Evolutionary conservation across 805 yeast genomes (phyloP), one percentile per base, ranked within the genome.

Genomic region (Wickerhamiella slavikovae): DNA sequence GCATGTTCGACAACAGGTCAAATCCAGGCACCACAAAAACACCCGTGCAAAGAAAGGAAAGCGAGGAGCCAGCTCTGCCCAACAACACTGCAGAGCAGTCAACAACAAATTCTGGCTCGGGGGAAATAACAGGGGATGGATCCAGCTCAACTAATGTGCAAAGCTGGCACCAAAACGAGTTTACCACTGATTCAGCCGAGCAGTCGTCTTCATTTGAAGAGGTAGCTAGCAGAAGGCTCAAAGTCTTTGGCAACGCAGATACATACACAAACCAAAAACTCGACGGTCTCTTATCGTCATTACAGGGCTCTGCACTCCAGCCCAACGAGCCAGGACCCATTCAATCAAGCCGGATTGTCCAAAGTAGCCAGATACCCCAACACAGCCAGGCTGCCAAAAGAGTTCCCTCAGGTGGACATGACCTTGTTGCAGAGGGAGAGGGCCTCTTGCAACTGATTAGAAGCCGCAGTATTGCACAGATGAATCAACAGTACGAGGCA

Each of bases 211-310:
- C 21, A 18, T 7, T 6, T 18, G 21, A 6, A 18, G 21, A 18
- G 21, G 9, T 7, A 18, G 6, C 21, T 18, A 10, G 10, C 21
- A 18, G 45, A 8, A 32, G 38, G 6, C 35, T 42, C 22, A 39
- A 42, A 17, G 36, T 42, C 13, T 42, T 41, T 22, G 42, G 43
- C 6, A 31, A 33, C 4, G 35, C 40, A 2, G 42, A 42, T 23
- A 42, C 46, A 2, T 42, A 31, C 31, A 42, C 46, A 10, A 41
- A 40, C 27, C 38, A 42, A 24, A 33, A 40, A 8, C 32, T 39
- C 12, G 39, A 42, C 7, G 36, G 37, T 15, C 28, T 42, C 20
- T 31, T 41, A 8, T 29, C 39, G 33, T 30, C 38, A 25, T 32
- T 43, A 14, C 34, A 30, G 29, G 35, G 36, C 10, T 28, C 19